Base-by-base conservation (phyloP, 345 rosid genomes). In the Populus pruinosa region DNA sequence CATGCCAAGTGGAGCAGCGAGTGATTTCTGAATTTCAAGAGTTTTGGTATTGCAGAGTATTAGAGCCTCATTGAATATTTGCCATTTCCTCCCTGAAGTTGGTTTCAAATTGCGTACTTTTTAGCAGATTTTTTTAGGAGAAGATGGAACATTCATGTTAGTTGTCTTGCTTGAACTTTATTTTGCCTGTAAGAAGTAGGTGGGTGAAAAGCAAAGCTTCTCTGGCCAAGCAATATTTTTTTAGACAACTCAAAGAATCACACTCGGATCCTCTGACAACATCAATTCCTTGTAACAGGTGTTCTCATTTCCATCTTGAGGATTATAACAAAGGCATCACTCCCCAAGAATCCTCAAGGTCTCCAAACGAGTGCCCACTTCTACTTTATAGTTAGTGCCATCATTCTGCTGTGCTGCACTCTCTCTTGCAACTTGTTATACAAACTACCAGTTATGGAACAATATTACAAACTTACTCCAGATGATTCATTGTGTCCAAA, bases 241-340 rank as follows among this genome's bases (percentile, higher is more conserved):
- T 38, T 16, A 21, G 8, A 50, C 35, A 12, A 10, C 23, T 53
- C 14, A 18, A 9, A 21, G 9, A 20, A 59, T 50, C 67, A 62
- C 18, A 10, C 44, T 27, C 16, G 4, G 8, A 35, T 61, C 31
- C 6, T 25, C 25, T 55, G 31, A 5, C 41, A 38, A 13, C 29
- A 23, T 47, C 18, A 5, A 20, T 74, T 77, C 69, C 68, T 23
- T 41, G 70, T 16, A 16, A 67, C 88, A 93, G 98, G 99, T 66
- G 88, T 95, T 79, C 83, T 93, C 23, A 89, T 91, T n/a, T 92
- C 90, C 21, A 67, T 88, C 77, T 78, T 93, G 81, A 92, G 99
- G 85, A 88, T 95, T 64, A 78, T 86, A 67, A 93, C 99, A 39
- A 93, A 95, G 82, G 97, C 94, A 66, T 90, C 96, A 11, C 88